Evolutionary conservation across 352 stramenopile species (phyloP).

Genomic region (Phytophthora europaea): DNA sequence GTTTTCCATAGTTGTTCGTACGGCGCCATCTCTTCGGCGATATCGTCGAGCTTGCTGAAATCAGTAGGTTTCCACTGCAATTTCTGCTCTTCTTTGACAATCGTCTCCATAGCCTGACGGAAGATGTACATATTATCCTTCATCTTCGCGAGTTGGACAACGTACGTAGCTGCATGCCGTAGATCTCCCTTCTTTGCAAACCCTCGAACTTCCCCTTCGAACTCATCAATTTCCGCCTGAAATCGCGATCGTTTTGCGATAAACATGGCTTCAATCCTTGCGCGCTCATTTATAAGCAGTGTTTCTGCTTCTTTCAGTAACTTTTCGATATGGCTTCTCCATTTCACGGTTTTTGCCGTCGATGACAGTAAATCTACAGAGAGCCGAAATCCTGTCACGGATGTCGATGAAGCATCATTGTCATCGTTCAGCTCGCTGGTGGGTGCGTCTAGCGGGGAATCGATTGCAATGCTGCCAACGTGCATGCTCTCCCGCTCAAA

Average conservation of each 20-base stretch:
- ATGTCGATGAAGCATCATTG: not conserved
- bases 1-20: constrained; percentile 85
- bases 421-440: not conserved
- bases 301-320: constrained; percentile 65
- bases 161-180: constrained; percentile 78
- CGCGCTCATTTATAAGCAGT: constrained; percentile 64
- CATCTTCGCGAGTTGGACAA: constrained; percentile 80
- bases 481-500: constrained; percentile 63
- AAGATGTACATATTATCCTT: constrained; percentile 72
- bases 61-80: constrained; percentile 78
- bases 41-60: constrained; percentile 80
- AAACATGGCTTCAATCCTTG: constrained; percentile 78
- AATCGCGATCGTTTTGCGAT: constrained; percentile 76
- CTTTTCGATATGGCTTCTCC: constrained; percentile 67
- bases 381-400: constrained; percentile 19
- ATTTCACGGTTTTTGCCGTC: constrained; percentile 76
- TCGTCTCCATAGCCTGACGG: constrained; percentile 62
- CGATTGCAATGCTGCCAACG: constrained; percentile 22
- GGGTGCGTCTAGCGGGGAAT: not conserved
- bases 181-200: constrained; percentile 86
- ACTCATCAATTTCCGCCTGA: constrained; percentile 79
- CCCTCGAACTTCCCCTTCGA: constrained; percentile 71
- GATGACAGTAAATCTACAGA: constrained; percentile 62
- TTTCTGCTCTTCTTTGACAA: constrained; percentile 71
- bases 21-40: constrained; percentile 76